These are phyloP conservation scores for Dalechampia spathulata DNA, from an alignment of 441 rosid genomes.

Conservation along the genomic window DNA sequence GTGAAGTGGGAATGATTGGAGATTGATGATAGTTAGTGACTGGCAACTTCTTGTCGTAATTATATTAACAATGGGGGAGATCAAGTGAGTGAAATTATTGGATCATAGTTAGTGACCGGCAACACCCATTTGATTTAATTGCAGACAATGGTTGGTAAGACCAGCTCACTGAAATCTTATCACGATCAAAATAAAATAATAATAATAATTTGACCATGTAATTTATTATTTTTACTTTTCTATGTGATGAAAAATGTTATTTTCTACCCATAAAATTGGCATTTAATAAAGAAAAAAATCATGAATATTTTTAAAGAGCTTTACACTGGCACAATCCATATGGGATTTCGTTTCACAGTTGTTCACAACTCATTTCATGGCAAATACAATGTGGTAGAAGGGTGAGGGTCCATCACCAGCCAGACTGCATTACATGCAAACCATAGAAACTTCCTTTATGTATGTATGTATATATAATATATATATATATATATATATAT, in stretches of 20 bases:
- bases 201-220: no score
- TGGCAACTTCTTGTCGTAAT: background rate
- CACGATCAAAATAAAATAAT: no score
- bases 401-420: background rate
- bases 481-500: no score
- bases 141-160: background rate
- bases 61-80: background rate
- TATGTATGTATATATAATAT: no score
- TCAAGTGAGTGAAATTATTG: background rate
- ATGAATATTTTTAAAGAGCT: no score
- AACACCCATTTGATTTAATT: background rate
- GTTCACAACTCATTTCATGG: slow-evolving; percentile 9
- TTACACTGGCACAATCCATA: background rate
- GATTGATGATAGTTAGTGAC: background rate
- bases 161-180: slow-evolving; percentile 4
- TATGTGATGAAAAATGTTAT: no score
- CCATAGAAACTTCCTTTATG: background rate
- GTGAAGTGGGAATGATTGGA: background rate
- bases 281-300: no score
- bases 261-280: no score
- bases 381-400: slow-evolving; percentile 2
- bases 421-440: background rate
- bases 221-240: no score
- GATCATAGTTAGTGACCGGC: background rate
- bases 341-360: background rate